Evolutionary conservation across 2,329 filamentous ascomycete species (phyloP), one percentile per base, ranked within the genome.

Genomic region (Rhexocercosporidium sp.): DNA sequence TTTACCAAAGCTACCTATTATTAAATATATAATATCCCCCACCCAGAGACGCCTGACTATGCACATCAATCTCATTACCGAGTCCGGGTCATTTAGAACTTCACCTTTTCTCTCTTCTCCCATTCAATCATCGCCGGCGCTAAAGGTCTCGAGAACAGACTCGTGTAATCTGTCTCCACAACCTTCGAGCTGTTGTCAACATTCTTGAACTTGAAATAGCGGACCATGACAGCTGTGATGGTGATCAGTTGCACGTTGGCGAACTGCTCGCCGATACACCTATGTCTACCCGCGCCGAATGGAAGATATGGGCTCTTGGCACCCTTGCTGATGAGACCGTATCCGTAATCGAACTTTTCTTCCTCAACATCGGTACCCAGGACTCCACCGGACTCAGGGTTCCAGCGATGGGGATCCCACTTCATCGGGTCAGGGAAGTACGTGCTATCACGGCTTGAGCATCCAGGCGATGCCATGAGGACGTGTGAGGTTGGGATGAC

Each of bases 181-280:
- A 96, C 85, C 39, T 85, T 86, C 76, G 88, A 82, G 77, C 86
- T 87, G n/a, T 92, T 91, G 73, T 92, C 88, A 2, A 89, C 79
- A 74, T 93, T 96, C 76, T 85, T 84, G 78, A 97, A 88, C 82
- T 93, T 95, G 83, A 97, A 92, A 62, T 88, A 78, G 59, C 93
- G 86, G 47, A 97, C 91, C 71, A 94, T 82, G 66, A 89, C 89
- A 60, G 90, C 93, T 14, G 90, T 83, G 72, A 98, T 96, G 53
- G 93, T 94, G 78, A 94, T 91, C 70, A 98, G 84, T 82, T 98
- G 95, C 66, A 96, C 85, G 78, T 96, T 97, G 73, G 95, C 95
- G 79, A 97, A 98, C 77, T 97, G 93, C 84, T 98, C 95, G 72
- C 95, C 95, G 77, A 98, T 97, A 81, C 95, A 98, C 72, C 95